Evolutionary conservation across 306 rosid genomes (phyloP).

Genomic region (Vigna unguiculata): DNA sequence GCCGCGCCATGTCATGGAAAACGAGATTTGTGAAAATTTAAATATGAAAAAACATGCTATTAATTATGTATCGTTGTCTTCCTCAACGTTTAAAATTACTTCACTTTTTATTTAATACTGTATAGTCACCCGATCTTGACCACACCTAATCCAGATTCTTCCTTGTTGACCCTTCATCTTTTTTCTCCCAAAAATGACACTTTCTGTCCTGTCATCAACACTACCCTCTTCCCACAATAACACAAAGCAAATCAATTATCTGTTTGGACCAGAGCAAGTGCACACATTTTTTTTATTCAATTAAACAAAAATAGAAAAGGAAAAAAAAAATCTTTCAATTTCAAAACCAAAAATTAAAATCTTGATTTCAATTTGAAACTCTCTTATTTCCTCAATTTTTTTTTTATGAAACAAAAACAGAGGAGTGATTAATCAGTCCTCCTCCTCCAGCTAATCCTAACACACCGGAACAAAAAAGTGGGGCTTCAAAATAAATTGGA

Average conservation of each 20-base stretch:
- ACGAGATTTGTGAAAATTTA: slow-evolving; percentile 25
- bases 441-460: slow-evolving; percentile 12
- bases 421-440: neutral
- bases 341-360: neutral
- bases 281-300: neutral
- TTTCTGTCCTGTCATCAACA: neutral
- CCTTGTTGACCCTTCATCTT: slow-evolving; percentile 3
- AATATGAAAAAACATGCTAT: neutral
- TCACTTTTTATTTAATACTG: slow-evolving; percentile 16
- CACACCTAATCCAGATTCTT: slow-evolving; percentile 26
- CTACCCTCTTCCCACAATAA: no score
- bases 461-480: neutral
- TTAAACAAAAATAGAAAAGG: no score
- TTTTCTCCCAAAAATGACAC: neutral
- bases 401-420: neutral
- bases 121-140: slow-evolving; percentile 33
- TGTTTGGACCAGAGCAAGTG: neutral
- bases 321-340: neutral
- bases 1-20: slow-evolving; percentile 7
- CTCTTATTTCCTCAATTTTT: neutral
- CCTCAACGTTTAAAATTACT: neutral
- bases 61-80: slow-evolving; percentile 1
- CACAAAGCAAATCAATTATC: neutral
- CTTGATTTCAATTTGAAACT: neutral
- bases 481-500: slow-evolving; percentile 1